These are phyloP conservation scores for Ogataea pini DNA, from an alignment of 805 yeast species.

Conservation along the genomic window DNA sequence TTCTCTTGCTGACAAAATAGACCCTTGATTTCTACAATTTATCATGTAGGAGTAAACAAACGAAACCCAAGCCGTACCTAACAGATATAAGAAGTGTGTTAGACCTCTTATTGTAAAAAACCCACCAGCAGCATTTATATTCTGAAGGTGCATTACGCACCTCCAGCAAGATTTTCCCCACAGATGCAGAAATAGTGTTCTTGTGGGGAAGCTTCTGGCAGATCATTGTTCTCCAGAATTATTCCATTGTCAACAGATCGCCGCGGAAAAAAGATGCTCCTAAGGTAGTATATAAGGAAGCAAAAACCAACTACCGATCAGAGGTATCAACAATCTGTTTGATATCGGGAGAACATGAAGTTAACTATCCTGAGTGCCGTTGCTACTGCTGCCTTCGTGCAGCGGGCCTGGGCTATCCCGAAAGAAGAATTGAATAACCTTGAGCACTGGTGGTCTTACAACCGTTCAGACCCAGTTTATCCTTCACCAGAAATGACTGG, in stretches of 20 bases:
- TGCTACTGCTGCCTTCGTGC: conserved; percentile 1
- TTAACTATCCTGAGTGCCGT: conserved; percentile 1
- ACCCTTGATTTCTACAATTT: too few species aligned
- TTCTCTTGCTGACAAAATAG: too few species aligned
- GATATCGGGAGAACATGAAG: neutral
- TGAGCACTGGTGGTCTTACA: conserved; percentile 20
- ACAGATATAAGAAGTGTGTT: too few species aligned
- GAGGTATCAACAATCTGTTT: too few species aligned
- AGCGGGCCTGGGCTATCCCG: conserved; percentile 1
- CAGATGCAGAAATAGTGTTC: neutral
- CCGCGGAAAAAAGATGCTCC: neutral
- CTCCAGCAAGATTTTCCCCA: neutral
- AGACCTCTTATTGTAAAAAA: too few species aligned
- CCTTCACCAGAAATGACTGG: conserved; percentile 21
- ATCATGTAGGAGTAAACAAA: too few species aligned
- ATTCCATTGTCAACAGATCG: neutral
- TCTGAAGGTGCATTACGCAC: neutral
- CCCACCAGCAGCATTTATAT: neutral
- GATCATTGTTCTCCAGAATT: neutral
- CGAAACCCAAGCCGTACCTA: too few species aligned
- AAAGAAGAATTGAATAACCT: conserved; percentile 9
- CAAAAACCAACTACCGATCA: neutral
- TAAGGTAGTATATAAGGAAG: neutral
- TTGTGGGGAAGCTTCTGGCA: neutral
- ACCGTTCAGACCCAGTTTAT: conserved; percentile 22